Evolutionary conservation across 495 filamentous ascomycete genomes (phyloP).

Genomic region (Schizothecium vesticola): DNA sequence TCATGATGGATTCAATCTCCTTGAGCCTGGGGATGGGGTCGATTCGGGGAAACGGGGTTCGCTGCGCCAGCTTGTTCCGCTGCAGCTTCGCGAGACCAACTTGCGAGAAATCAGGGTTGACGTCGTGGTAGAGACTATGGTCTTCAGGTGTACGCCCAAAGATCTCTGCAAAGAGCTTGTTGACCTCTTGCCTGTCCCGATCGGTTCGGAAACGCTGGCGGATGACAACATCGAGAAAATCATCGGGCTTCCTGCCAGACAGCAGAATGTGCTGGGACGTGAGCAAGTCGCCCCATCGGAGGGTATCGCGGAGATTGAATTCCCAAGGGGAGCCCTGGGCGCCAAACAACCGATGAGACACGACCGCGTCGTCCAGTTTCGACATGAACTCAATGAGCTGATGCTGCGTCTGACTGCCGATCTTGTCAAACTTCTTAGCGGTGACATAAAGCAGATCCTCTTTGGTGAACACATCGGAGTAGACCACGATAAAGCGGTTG

Average conservation of each 20-base stretch:
- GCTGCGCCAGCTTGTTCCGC: constrained; percentile 54
- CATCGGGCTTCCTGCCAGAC: constrained; percentile 45
- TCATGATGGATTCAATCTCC: constrained; percentile 76
- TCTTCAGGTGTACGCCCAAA: constrained; percentile 35
- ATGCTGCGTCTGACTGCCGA: constrained; percentile 49
- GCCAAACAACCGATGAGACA: constrained; percentile 61
- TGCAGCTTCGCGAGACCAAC: constrained; percentile 69
- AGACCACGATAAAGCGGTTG: constrained; percentile 96
- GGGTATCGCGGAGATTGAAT: constrained; percentile 89
- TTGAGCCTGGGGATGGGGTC: constrained; percentile 54
- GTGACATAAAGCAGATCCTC: constrained; percentile 81
- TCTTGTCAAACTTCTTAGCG: constrained; percentile 62
- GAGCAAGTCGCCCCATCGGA: constrained; percentile 80
- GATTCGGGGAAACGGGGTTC: constrained; percentile 48
- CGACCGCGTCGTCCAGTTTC: constrained; percentile 63
- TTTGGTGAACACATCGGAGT: constrained; percentile 79
- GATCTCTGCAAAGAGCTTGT: constrained; percentile 52
- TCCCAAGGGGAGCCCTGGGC: constrained; percentile 91
- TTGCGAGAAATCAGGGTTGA: constrained; percentile 51
- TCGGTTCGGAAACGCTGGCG: constrained; percentile 77
- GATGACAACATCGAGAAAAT: constrained; percentile 79
- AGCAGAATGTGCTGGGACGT: constrained; percentile 52
- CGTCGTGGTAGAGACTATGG: constrained; percentile 61
- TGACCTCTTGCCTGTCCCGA: constrained; percentile 58
- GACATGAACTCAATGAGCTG: constrained; percentile 78